These are phyloP conservation scores for Fusarium nematophilum DNA, from an alignment of 2,329 filamentous ascomycete genomes.

Conservation along the genomic window DNA sequence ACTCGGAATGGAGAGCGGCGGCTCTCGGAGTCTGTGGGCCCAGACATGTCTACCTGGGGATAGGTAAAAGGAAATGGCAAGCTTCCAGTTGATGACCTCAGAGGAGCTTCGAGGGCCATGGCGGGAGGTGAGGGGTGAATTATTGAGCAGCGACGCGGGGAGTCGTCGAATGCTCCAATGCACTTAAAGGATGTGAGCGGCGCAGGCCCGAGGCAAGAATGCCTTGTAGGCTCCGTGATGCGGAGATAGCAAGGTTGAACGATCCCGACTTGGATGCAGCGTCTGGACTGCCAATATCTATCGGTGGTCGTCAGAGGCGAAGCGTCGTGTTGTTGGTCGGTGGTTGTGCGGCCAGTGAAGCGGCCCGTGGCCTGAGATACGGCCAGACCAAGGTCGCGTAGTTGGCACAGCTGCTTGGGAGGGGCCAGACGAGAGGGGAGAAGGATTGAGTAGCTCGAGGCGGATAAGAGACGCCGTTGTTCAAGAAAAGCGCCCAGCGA, in stretches of 20 bases:
- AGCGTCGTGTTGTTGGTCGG: constrained; percentile 26
- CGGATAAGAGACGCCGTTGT: constrained; percentile 6
- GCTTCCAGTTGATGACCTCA: constrained; percentile 70
- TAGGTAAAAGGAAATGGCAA: constrained; percentile 54
- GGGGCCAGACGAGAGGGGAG: constrained; percentile 6
- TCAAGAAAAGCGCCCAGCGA: constrained; percentile 20
- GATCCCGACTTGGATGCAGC: not conserved
- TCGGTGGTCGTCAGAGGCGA: constrained; percentile 13
- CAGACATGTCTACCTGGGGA: constrained; percentile 64
- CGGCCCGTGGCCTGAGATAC: constrained; percentile 24
- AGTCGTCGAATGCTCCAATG: constrained; percentile 22
- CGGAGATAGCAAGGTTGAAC: constrained; percentile 25
- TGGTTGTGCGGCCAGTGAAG: constrained; percentile 35
- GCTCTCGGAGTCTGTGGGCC: constrained; percentile 64
- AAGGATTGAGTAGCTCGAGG: constrained; percentile 8
- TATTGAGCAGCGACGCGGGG: constrained; percentile 24
- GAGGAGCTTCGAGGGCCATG: constrained; percentile 62
- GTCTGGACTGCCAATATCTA: constrained; percentile 10
- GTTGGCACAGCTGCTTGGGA: constrained; percentile 23
- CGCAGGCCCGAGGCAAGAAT: constrained; percentile 36
- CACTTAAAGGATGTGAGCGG: constrained; percentile 18
- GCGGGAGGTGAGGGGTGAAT: constrained; percentile 24
- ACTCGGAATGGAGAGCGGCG: constrained; percentile 61
- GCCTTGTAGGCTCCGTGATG: constrained; percentile 37
- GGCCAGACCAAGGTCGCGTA: constrained; percentile 22